Evolutionary conservation across 139 green algal species (phyloP).

Genomic region (Picochlorum costavermella): DNA sequence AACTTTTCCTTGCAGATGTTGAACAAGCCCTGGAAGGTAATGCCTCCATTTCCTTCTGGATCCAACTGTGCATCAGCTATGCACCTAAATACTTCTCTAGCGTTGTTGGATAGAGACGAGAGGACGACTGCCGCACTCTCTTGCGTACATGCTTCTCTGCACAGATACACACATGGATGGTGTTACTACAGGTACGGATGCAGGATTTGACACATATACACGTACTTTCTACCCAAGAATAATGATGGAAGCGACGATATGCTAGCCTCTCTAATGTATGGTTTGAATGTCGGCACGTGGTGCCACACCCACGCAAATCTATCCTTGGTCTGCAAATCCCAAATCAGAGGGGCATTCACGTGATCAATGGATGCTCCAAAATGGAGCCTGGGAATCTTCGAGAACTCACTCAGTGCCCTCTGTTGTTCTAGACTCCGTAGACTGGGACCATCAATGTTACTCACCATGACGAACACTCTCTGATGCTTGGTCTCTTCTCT

Average conservation of each 20-base stretch:
- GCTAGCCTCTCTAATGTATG: conserved; percentile 45
- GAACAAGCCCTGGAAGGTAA: conserved; percentile 26
- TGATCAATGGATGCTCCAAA: conserved; percentile 77
- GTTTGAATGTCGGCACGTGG: conserved; percentile 59
- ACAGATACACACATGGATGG: conserved; percentile 14
- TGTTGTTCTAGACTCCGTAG: conserved; percentile 47
- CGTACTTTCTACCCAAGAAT: conserved; percentile 23
- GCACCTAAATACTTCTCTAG: conserved; percentile 60
- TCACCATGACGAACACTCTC: conserved; percentile 54
- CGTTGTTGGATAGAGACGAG: conserved; percentile 47
- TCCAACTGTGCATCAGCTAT: conserved; percentile 61
- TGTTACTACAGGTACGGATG: no score
- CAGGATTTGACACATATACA: conserved; percentile 8
- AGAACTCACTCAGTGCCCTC: conserved; percentile 53
- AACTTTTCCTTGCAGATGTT: conserved; percentile 75
- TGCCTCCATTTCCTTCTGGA: background rate
- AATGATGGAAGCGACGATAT: conserved; percentile 32
- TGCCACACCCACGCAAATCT: conserved; percentile 61
- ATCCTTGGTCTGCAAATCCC: conserved; percentile 49
- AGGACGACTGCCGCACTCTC: conserved; percentile 56
- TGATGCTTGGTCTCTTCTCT: background rate
- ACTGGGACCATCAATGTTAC: conserved; percentile 82
- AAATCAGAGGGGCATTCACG: conserved; percentile 69
- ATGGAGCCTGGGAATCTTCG: conserved; percentile 47
- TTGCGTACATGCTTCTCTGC: conserved; percentile 24